A percentile compares a stretch with the other conserved stretches of the same genome.
These are phyloP conservation scores for Ogataea methanolica DNA, from an alignment of 805 yeast genomes.

Conservation along the genomic window DNA sequence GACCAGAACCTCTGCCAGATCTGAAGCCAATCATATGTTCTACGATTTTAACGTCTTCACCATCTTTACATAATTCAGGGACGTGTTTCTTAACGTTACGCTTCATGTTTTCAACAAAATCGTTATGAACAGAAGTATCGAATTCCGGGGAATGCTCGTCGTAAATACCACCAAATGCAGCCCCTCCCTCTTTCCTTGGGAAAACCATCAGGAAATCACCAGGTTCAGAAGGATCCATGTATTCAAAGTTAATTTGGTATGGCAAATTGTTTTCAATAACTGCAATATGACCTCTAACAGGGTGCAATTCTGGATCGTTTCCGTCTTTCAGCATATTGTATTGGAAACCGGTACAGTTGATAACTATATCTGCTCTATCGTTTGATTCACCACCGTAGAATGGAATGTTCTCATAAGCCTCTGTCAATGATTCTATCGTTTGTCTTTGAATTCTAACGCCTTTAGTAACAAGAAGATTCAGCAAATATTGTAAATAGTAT, in stretches of 20 bases:
- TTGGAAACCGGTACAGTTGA: constrained; percentile 55
- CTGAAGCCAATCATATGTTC: constrained; percentile 62
- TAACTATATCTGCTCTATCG: constrained; percentile 38
- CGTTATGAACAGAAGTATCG: constrained; percentile 34
- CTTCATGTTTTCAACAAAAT: constrained; percentile 44
- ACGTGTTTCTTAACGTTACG: constrained; percentile 39
- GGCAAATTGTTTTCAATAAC: constrained; percentile 43
- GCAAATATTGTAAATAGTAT: constrained; percentile 49
- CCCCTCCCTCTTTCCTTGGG: constrained; percentile 69
- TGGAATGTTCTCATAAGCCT: constrained; percentile 30
- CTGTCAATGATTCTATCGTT: constrained; percentile 40
- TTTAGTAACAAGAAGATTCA: constrained; percentile 35
- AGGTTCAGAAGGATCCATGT: constrained; percentile 25
- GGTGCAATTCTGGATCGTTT: constrained; percentile 40
- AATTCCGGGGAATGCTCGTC: constrained; percentile 17
- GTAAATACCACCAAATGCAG: constrained; percentile 54
- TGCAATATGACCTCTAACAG: constrained; percentile 58
- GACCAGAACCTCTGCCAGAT: constrained; percentile 59
- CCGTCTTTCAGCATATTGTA: constrained; percentile 44
- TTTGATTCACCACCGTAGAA: constrained; percentile 16
- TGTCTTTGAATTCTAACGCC: constrained; percentile 47
- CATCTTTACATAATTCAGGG: constrained; percentile 44
- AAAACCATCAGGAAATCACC: constrained; percentile 54
- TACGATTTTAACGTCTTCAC: constrained; percentile 35
- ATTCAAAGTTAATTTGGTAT: constrained; percentile 32